Evolutionary conservation across 2,329 filamentous ascomycete genomes (phyloP).

Genomic region (Thermothelomyces thermophilus): DNA sequence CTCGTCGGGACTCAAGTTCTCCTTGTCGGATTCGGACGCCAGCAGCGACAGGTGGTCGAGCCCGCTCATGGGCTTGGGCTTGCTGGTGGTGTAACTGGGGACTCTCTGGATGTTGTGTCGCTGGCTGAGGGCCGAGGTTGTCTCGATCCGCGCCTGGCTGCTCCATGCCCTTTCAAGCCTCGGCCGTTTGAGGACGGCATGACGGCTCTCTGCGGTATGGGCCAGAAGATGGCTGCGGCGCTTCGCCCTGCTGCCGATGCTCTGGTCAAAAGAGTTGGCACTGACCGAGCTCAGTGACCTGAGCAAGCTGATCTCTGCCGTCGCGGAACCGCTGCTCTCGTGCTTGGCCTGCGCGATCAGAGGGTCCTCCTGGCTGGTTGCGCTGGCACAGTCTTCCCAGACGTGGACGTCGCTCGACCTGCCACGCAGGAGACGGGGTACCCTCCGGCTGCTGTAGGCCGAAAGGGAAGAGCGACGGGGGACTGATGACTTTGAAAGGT

Average conservation of each 20-base stretch:
- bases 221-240: constrained; percentile 48
- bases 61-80: constrained; percentile 37
- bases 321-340: constrained; percentile 69
- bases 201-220: constrained; percentile 25
- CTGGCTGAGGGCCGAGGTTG: constrained; percentile 23
- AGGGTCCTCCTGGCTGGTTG: constrained; percentile 65
- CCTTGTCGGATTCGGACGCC: constrained; percentile 81
- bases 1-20: constrained; percentile 69
- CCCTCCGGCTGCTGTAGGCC: constrained; percentile 46
- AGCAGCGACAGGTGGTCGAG: constrained; percentile 35
- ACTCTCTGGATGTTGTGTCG: constrained; percentile 33
- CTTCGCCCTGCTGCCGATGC: constrained; percentile 47
- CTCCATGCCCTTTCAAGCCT: constrained; percentile 56
- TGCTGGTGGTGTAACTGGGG: constrained; percentile 19
- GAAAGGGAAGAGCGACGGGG: constrained; percentile 60
- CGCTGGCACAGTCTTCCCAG: constrained; percentile 88
- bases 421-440: constrained; percentile 53
- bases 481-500: not conserved
- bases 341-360: constrained; percentile 75
- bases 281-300: constrained; percentile 58
- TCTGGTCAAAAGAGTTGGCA: constrained; percentile 42
- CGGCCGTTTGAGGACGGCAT: constrained; percentile 48
- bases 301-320: constrained; percentile 74
- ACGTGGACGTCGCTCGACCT: constrained; percentile 80
- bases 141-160: constrained; percentile 57